These are phyloP conservation scores for Paramecium pentaurelia DNA, from an alignment of 73 alveolate genomes.

Conservation along the genomic window DNA sequence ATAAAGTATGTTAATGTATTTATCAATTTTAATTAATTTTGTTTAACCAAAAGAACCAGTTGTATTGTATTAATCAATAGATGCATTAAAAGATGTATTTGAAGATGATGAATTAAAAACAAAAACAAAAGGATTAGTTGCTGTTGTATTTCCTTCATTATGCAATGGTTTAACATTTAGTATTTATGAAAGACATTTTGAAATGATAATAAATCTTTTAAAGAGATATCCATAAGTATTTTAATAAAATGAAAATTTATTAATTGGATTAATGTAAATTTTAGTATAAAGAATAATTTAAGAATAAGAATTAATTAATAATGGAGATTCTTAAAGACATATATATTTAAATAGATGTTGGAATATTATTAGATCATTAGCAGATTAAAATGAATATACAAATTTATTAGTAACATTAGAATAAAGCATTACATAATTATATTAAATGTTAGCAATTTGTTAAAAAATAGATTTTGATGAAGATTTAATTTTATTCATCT, in stretches of 20 bases:
- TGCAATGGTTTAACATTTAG: neutral
- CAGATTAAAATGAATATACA: conserved; percentile 56
- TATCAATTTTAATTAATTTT: neutral
- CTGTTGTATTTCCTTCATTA: neutral
- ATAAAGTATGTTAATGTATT: neutral
- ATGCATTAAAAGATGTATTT: conserved; percentile 48
- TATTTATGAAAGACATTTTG: conserved; percentile 38
- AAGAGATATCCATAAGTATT: neutral
- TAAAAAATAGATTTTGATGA: conserved; percentile 73
- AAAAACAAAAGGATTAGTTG: neutral
- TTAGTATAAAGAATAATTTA: conserved; percentile 28
- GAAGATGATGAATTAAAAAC: conserved; percentile 50
- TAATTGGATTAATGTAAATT: neutral
- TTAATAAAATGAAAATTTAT: neutral
- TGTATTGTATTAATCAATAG: conserved; percentile 51
- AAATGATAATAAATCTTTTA: conserved; percentile 35
- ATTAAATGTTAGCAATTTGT: conserved; percentile 51
- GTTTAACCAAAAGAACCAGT: conserved; percentile 26
- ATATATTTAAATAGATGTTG: conserved; percentile 73
- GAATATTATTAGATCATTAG: conserved; percentile 66
- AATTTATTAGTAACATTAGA: conserved; percentile 56
- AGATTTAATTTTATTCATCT: conserved; percentile 67
- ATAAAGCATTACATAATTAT: conserved; percentile 63
- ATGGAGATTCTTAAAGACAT: conserved; percentile 53
- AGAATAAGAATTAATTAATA: conserved; percentile 31